These are phyloP conservation scores for Ustilago curta DNA, from an alignment of 1,284 basidiomycete species.

Conservation along the genomic window DNA sequence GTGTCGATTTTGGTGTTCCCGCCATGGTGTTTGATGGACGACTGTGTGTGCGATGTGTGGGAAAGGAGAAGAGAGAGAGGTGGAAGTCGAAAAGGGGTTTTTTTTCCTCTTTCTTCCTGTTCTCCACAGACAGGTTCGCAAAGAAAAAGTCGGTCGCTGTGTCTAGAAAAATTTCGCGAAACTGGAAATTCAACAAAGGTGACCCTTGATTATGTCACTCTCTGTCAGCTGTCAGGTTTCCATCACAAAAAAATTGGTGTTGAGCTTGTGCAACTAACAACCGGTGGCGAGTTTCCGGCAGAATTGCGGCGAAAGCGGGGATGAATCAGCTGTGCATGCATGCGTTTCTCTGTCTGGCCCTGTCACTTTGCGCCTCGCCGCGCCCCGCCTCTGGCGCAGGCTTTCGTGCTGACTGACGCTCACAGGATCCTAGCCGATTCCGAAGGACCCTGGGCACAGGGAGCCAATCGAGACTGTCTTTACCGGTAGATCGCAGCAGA, in stretches of 20 bases:
- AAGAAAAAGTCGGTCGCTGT: constrained; percentile 1
- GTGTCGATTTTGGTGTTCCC: constrained; percentile 34
- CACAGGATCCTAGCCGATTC: constrained; percentile 2
- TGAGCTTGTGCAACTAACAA: background rate
- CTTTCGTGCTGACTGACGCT: constrained; percentile 16
- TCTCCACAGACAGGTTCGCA: background rate
- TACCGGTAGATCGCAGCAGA: background rate
- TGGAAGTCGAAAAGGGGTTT: background rate
- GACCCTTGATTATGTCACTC: constrained; percentile 11
- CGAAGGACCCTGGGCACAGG: background rate
- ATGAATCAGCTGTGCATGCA: constrained; percentile 42
- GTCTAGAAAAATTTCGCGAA: constrained; percentile 4
- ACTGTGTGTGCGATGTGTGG: background rate
- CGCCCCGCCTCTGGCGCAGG: background rate
- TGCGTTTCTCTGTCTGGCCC: background rate
- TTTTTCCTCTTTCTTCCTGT: background rate
- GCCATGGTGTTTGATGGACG: constrained; percentile 20
- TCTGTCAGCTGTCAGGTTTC: too few relatives aligned
- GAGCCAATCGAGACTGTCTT: background rate
- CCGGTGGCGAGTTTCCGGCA: constrained; percentile 1
- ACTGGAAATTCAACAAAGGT: background rate
- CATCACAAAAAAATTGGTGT: too few relatives aligned
- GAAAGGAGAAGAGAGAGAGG: background rate
- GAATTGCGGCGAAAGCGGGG: constrained; percentile 12
- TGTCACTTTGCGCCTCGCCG: constrained; percentile 20